Base-by-base conservation (phyloP, 2,329 filamentous ascomycete species). In the Exserohilum rostratum region DNA sequence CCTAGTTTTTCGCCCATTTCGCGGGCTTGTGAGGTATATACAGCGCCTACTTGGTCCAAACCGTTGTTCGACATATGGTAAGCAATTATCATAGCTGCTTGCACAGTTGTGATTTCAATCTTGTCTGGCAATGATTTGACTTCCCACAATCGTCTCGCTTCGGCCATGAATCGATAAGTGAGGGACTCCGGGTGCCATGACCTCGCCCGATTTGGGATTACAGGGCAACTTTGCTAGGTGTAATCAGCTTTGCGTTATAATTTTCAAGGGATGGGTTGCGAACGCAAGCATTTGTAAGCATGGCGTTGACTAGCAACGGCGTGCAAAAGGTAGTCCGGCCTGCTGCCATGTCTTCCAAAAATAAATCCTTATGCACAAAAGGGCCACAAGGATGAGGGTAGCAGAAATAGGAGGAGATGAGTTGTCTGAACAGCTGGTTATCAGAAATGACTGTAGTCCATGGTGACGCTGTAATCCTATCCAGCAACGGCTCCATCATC, bases 81-180 rank as follows among this genome's bases (percentile, higher is more conserved):
- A 15, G 12, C 17, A 2, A 44, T n/a, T 20, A 44, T 12, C 9
- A 33, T n/a, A 6, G 42, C 55, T 11, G 51, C 47, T 17, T 61
- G 51, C 11, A 61, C 35, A 11, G 51, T 58, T 17, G 58, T 55
- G 17, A 61, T 12, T n/a, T 17, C 22, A 13, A 22, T 18, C 22
- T 15, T 37, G 7, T 40, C 20, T n/a, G 15, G 33, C 33, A 35
- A 9, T 10, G 29, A 35, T 50, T 58, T 47, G 1, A 58, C 18
- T 22, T 58, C 58, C 58, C 58, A 61, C 10, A 58, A 40, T 13
- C 55, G 47, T 29, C 55, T 58, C 10, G 58, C 55, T 39, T 60
- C 58, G 13, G 51, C 58, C 5, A 53, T 11, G 37, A 60, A 60
- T 13, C 38, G 46, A 35, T 60, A 60, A 7, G 27, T 42, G 5